These are phyloP conservation scores for Pharus latifolius DNA, from an alignment of 176 grass and related monocot genomes.

Conservation along the genomic window DNA sequence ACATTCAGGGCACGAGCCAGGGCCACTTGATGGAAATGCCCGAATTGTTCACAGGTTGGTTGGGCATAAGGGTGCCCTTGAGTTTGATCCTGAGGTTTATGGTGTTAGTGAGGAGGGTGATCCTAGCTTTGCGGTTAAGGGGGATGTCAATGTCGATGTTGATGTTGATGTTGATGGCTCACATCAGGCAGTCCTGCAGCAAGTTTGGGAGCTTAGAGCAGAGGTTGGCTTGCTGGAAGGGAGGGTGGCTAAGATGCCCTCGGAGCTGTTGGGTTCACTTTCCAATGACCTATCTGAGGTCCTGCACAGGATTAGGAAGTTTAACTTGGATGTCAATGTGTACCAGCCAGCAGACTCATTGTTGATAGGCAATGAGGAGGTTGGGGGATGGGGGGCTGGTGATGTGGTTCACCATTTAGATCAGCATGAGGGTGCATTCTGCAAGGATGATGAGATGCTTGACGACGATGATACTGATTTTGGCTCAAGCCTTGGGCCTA, in stretches of 20 bases:
- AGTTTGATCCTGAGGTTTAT: slow-evolving; percentile 82
- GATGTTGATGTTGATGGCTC: slow-evolving; percentile 49
- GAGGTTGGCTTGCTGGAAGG: slow-evolving; percentile 59
- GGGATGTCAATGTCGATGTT: slow-evolving; percentile 34
- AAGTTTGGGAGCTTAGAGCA: slow-evolving; percentile 56
- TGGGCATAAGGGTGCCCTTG: slow-evolving; percentile 73
- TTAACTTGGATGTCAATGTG: slow-evolving; percentile 43
- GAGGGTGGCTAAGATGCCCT: slow-evolving; percentile 64
- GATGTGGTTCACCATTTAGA: slow-evolving; percentile 49
- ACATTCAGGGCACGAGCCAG: slow-evolving; percentile 90
- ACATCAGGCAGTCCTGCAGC: slow-evolving; percentile 53
- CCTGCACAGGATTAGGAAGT: slow-evolving; percentile 66
- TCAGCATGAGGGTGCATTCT: slow-evolving; percentile 45
- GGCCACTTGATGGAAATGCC: slow-evolving; percentile 92
- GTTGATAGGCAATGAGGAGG: slow-evolving; percentile 47
- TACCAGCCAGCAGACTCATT: slow-evolving; percentile 56
- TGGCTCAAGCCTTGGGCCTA: slow-evolving; percentile 71
- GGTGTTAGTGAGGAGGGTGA: slow-evolving; percentile 67
- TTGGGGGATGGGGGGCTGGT: slow-evolving; percentile 41
- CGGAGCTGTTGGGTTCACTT: slow-evolving; percentile 42
- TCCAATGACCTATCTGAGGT: slow-evolving; percentile 64
- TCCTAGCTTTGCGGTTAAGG: slow-evolving; percentile 36
- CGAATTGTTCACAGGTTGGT: slow-evolving; percentile 92
- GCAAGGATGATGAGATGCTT: slow-evolving; percentile 88
- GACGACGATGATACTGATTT: slow-evolving; percentile 89